These are phyloP conservation scores for Neonectria neomacrospora DNA, from an alignment of 2,329 filamentous ascomycete genomes.

Conservation along the genomic window DNA sequence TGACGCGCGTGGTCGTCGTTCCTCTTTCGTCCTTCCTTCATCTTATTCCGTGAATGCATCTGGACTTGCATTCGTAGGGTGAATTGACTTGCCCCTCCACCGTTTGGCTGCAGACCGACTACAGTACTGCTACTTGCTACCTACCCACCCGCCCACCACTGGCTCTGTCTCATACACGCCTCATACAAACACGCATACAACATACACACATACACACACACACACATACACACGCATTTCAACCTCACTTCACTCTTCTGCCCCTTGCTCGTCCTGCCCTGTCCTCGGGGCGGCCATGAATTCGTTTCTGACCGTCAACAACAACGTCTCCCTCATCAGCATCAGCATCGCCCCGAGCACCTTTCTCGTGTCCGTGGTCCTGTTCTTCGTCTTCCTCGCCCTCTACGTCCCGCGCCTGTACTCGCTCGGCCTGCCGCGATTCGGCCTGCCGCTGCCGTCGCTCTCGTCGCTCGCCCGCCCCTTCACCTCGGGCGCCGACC, in stretches of 20 bases:
- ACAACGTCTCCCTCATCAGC: slow-evolving; percentile 69
- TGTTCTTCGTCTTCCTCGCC: slow-evolving; percentile 63
- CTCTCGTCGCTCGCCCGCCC: slow-evolving; percentile 34
- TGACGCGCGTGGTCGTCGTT: slow-evolving; percentile 12
- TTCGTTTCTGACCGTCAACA: slow-evolving; percentile 70
- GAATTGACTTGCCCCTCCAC: not conserved
- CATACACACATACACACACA: not conserved
- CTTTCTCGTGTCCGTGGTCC: slow-evolving; percentile 62
- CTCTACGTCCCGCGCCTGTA: slow-evolving; percentile 57
- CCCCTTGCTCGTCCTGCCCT: not conserved
- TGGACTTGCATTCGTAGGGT: not conserved
- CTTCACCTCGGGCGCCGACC: slow-evolving; percentile 24
- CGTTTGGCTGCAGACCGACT: slow-evolving; percentile 9
- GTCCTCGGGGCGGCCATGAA: slow-evolving; percentile 57
- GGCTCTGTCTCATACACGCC: slow-evolving; percentile 18
- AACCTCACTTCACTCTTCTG: not conserved
- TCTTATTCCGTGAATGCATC: slow-evolving; percentile 6
- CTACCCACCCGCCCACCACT: not conserved
- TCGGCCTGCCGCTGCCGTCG: slow-evolving; percentile 49
- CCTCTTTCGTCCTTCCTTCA: slow-evolving; percentile 18
- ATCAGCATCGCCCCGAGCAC: slow-evolving; percentile 68
- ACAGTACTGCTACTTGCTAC: not conserved
- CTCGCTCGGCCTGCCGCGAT: slow-evolving; percentile 48
- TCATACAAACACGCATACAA: not conserved
- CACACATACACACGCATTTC: not conserved